These are phyloP conservation scores for Fraxinus xanthoxyloides DNA, from an alignment of 305 asterid genomes.

Conservation along the genomic window DNA sequence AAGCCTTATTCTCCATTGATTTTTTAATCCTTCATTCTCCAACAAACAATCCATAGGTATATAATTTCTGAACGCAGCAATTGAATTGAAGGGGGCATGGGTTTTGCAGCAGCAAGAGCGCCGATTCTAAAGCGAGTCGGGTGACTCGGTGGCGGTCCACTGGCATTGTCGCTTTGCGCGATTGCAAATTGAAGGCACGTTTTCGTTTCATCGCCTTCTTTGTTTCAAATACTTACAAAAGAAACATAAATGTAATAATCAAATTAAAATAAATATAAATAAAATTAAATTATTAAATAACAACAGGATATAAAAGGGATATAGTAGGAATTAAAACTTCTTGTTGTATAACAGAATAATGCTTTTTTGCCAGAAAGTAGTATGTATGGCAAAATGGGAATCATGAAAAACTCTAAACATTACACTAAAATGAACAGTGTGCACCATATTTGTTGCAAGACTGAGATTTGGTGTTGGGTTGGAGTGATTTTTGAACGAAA, in stretches of 20 bases:
- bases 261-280: too few relatives aligned
- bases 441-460: not conserved
- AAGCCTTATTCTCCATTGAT: not conserved
- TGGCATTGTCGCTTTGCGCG: slow-evolving; percentile 91
- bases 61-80: not conserved
- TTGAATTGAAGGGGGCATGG: slow-evolving; percentile 39
- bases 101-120: slow-evolving; percentile 64
- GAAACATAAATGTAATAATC: too few relatives aligned
- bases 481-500: not conserved
- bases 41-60: not conserved
- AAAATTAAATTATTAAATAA: too few relatives aligned
- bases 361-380: too few relatives aligned
- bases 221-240: not conserved
- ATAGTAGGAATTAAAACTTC: too few relatives aligned
- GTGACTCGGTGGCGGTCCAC: slow-evolving; percentile 88
- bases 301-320: too few relatives aligned
- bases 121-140: slow-evolving; percentile 64
- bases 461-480: not conserved
- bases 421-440: too few relatives aligned
- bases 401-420: too few relatives aligned
- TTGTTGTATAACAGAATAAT: too few relatives aligned
- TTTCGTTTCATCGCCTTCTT: not conserved
- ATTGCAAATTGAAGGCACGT: slow-evolving; percentile 75
- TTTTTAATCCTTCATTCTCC: not conserved
- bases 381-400: too few relatives aligned